Evolutionary conservation across 768 basidiomycete genomes (phyloP), one percentile per base, ranked within the genome.

Genomic region (Mycena sanguinolenta): DNA sequence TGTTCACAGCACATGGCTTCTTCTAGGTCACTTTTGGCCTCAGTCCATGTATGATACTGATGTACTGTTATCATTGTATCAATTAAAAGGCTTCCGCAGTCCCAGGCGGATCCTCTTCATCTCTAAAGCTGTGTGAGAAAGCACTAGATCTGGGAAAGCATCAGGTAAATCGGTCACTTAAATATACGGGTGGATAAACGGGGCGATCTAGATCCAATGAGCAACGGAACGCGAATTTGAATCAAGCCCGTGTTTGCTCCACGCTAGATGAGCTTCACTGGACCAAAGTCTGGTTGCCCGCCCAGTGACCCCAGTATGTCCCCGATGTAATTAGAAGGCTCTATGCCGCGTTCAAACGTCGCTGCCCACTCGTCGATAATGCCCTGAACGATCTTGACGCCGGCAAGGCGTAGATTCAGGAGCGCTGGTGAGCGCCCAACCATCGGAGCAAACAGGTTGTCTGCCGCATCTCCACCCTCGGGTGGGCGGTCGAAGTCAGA

Each of bases 301-400:
- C 72, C 72, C 44, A 67, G 46, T 16, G 70, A 75, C 4, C 77
- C 80, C 3, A 78, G 72, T 32, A 80, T 75, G 44, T 82, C 79
- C 0, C 81, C 81, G 14, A 81, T 30, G 54, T 72, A 76, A 64
- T 78, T 79, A 14, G 59, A 67, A 12, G 83, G 76, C 55, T 72
- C 71, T 34, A 85, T 74, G 23, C 84, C 84, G 4, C 42, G 58
- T 32, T 63, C 70, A 73, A 82, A 85, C 32, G 65, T 74, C 9
- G 70, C 59, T 13, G 78, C 70, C 84, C 84, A 85, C 50, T 77
- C 75, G 10, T 65, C 63, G 32, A 84, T 36, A 66, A 85, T 83
- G 52, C 79, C 79, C 63, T 80, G 68, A n/a, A 84, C 80, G 67
- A 85, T 77, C 46, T 81, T 79, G 32, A 78, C 73, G 23, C 82